Base-by-base conservation (phyloP, 108 stramenopile genomes). In the Nitzschia putrida region DNA sequence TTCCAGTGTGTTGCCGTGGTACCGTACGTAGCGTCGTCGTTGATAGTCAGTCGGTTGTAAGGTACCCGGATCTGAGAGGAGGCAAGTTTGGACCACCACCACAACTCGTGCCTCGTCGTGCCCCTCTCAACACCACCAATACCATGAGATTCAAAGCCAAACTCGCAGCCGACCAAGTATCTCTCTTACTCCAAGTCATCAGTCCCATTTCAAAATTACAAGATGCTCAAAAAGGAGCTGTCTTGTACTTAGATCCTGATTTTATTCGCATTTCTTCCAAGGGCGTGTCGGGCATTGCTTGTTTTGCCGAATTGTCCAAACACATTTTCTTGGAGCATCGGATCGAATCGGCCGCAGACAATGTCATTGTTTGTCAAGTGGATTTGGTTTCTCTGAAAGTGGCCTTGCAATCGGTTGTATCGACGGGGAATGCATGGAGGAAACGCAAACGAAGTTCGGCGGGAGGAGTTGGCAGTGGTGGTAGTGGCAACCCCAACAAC, bases 121-220 rank as follows among this genome's bases (percentile, higher is more conserved):
- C 29, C 4, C 29, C 29, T 34, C 29, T 4, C 29, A 34, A 1
- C 29, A 34, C 29, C 29, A 49, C 14, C 18, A 49, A 1, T 29
- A 77, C 21, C 50, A 94, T 94, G 93, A 75, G 90, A 66, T 94
- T 94, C 88, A 91, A 90, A 58, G 90, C 93, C 23, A 88, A 84
- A 65, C 75, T 94, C 53, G 77, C 85, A 29, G 47, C 71, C 55
- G 88, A 94, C 53, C 89, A 94, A 64, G 80, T 91, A 38, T 79
- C 85, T 29, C 63, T 89, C 49, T 63, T 94, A 55, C 81, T 82
- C 75, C 74, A 76, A 41, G 58, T 94, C 24, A 73, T 91, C 24
- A 73, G 68, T 42, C 85, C 93, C 38, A 87, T 94, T 55, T 80
- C 87, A 25, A 69, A 63, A 57, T 49, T 74, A 1, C 69, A 69